These are phyloP conservation scores for Stipa capillata DNA, from an alignment of 176 grass and related monocot genomes.

Conservation along the genomic window DNA sequence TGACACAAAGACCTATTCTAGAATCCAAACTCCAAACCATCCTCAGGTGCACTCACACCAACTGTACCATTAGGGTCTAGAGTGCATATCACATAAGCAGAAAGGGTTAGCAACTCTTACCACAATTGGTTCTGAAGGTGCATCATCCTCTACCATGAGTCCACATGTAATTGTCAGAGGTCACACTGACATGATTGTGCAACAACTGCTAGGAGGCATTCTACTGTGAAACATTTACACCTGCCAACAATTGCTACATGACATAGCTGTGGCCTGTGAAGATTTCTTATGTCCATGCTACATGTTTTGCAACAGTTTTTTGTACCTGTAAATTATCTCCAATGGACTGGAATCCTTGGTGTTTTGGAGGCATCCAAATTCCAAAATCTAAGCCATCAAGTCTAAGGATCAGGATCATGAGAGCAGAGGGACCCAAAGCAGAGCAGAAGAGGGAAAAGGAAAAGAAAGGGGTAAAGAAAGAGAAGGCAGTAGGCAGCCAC, in stretches of 20 bases:
- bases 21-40: not conserved
- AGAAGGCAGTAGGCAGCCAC: not conserved
- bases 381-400: not conserved
- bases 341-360: not conserved
- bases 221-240: too few relatives aligned
- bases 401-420: not conserved
- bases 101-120: not conserved
- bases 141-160: not conserved
- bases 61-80: not conserved
- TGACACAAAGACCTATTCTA: constrained; percentile 5
- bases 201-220: not conserved
- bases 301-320: not conserved
- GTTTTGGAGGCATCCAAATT: not conserved
- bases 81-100: constrained; percentile 14
- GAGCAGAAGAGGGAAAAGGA: not conserved
- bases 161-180: not conserved
- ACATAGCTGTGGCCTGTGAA: not conserved
- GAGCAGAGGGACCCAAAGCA: constrained; percentile 2
- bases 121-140: not conserved
- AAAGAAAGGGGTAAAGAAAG: constrained; percentile 1
- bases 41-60: constrained; percentile 15
- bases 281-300: not conserved
- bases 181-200: not conserved
- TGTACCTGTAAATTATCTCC: not conserved
- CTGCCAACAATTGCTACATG: not conserved